These are phyloP conservation scores for Butyriboletus loyo DNA, from an alignment of 768 basidiomycete genomes.

Conservation along the genomic window DNA sequence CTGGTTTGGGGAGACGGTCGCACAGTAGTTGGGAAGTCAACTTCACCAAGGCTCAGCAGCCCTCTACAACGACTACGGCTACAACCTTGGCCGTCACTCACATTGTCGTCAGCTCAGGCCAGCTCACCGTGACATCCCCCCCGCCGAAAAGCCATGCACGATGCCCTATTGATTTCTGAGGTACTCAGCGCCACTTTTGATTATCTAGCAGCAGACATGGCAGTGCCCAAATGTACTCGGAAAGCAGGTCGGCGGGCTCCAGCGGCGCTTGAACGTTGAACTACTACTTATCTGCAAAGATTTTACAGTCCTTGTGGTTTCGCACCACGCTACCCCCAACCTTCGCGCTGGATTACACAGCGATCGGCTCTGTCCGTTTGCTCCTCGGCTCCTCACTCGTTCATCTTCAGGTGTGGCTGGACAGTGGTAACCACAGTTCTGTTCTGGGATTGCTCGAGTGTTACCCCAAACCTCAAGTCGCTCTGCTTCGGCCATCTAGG, in stretches of 20 bases:
- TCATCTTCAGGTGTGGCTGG: neutral
- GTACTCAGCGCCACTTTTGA: neutral
- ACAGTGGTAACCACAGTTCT: neutral
- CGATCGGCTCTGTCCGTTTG: neutral
- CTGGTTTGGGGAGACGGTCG: no score
- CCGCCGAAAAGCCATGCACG: neutral
- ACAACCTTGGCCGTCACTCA: no score
- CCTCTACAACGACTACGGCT: neutral
- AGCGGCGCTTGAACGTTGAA: constrained; percentile 2
- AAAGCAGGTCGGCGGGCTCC: neutral
- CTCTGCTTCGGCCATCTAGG: neutral
- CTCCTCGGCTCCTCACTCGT: constrained; percentile 10
- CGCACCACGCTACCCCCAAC: constrained; percentile 7
- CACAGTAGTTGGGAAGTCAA: no score
- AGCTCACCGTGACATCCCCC: neutral
- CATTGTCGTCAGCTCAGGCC: neutral
- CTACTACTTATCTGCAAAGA: neutral
- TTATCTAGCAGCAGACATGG: neutral
- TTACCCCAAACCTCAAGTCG: constrained; percentile 5
- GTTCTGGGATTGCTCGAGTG: constrained; percentile 2
- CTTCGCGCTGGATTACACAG: neutral
- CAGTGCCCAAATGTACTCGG: no score
- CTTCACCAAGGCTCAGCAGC: no score
- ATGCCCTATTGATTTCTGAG: constrained; percentile 1
- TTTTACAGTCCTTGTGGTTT: constrained; percentile 2